Evolutionary conservation across 768 basidiomycete species (phyloP), one percentile per base, ranked within the genome.

Genomic region (Russula abietina): DNA sequence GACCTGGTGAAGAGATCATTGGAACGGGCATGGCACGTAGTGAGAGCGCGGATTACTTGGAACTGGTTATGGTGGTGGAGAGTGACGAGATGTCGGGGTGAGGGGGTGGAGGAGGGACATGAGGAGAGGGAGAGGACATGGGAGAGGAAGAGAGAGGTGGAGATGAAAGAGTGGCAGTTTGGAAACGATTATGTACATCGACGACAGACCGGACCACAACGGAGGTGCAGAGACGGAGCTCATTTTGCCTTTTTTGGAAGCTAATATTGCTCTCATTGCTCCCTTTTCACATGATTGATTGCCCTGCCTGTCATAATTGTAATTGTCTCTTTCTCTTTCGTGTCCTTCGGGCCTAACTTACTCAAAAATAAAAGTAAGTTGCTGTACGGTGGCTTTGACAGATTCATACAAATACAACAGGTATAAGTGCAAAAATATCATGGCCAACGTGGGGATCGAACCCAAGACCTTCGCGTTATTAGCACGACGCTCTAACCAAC

Each of bases 401-500:
- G 7, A 2, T 41, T 41, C 43, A 45, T 10, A 6, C 19, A 45
- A n/a, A 4, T n/a, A 0, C 9, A 9, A n/a, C n/a, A 4, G n/a
- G 1, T n/a, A 45, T n/a, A 45, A 10, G 10, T 45, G 43, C 9
- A 39, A 36, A 56, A 61, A 36, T 33, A 22, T 1, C 22, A 57
- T 70, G 69, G 69, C 69, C 69, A 67, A 67, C 61, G 68, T 69
- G 69, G 69, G 69, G 69, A 65, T 70, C 69, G 69, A 70, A 70
- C 69, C 69, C 69, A 68, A 68, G 69, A 69, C 69, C 69, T 70
- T 70, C 69, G 69, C 61, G 65, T 65, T 82, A 86, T 87, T 88
- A 89, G 87, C 84, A 87, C 87, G 83, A 88, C 87, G 87, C 88
- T 89, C 88, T 89, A 89, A 89, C 88, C 88, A 89, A 78, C 88